Evolutionary conservation across 148 eudicot genomes (phyloP).

Genomic region (Fagopyrum esculentum): DNA sequence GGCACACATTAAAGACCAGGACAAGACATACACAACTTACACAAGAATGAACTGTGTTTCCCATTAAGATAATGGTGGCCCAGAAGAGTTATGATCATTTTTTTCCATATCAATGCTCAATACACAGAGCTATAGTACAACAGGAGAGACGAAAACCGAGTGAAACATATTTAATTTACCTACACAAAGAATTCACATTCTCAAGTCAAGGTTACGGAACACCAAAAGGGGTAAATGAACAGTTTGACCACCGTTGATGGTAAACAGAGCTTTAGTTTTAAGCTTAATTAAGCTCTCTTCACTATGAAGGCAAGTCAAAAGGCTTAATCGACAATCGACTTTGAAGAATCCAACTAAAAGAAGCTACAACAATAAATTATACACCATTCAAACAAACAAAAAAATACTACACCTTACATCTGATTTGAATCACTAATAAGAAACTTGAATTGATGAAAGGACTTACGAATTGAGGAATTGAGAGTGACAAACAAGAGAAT

Average conservation of each 20-base stretch:
- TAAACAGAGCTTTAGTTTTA: background rate
- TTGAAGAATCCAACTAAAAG: background rate
- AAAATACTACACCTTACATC: background rate
- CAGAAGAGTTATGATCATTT: conserved; percentile 1
- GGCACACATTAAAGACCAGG: background rate
- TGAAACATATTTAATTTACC: background rate
- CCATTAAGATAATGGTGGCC: background rate
- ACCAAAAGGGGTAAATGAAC: background rate
- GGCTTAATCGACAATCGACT: background rate
- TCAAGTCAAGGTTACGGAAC: background rate
- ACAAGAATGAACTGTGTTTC: background rate
- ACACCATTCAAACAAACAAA: background rate
- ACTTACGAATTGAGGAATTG: conserved; percentile 88
- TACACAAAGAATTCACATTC: background rate
- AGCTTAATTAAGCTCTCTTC: background rate
- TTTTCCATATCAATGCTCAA: background rate
- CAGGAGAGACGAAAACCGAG: background rate
- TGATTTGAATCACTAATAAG: background rate
- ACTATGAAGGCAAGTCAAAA: background rate
- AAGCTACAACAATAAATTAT: background rate
- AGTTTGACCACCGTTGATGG: conserved; percentile 2
- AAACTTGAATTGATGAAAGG: conserved; percentile 1
- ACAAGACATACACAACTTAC: background rate
- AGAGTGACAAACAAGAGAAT: conserved; percentile 81
- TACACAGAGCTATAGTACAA: background rate